Base-by-base conservation (phyloP, 106 monocot species). In the Phalaenopsis equestris region DNA sequence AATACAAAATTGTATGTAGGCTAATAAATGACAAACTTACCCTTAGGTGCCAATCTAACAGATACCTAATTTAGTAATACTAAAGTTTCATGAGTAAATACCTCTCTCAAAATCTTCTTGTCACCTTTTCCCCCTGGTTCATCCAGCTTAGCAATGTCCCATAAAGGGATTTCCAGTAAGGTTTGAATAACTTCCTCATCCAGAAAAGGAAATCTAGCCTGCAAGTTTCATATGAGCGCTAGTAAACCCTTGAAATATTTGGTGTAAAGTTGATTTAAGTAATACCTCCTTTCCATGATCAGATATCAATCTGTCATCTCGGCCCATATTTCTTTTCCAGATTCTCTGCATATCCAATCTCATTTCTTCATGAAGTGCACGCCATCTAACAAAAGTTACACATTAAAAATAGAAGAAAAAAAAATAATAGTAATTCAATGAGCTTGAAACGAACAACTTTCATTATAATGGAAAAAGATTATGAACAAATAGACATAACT, bases 181-280 rank as follows among this genome's bases (percentile, higher is more conserved):
- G 87, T 88, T 49, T 86, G 70, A 67, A 99, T 90, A 61, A 99
- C 99, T 88, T 95, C 87, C 76, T 99, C 99, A 83, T 99, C 99
- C 77, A 99, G 88, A 84, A 99, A 99, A 46, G 99, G 95, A 84
- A 95, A 99, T 83, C 99, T 84, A 55, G 95, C 99, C 99, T 99
- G 84, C 38, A 86, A 61, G 11, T 56, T 24, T 30, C 11, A 49
- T 49, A 76, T 76, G 49, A 19, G 12, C 24, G 6, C 4, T 37
- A 46, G 19, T 45, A 38, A 43, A 17, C 39, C 23, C 37, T 39
- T 14, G 18, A 19, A 72, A 67, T 46, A 24, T 15, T 42, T 65
- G 46, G 4, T 67, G 19, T 21, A 16, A 16, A 48, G 24, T n/a
- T 76, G 67, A 78, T 16, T 48, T 2, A 24, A 70, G 10, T 0